A percentile compares a stretch with the other conserved stretches of the same genome.
These are phyloP conservation scores for Delitschia confertaspora DNA, from an alignment of 495 filamentous ascomycete species.

Conservation along the genomic window DNA sequence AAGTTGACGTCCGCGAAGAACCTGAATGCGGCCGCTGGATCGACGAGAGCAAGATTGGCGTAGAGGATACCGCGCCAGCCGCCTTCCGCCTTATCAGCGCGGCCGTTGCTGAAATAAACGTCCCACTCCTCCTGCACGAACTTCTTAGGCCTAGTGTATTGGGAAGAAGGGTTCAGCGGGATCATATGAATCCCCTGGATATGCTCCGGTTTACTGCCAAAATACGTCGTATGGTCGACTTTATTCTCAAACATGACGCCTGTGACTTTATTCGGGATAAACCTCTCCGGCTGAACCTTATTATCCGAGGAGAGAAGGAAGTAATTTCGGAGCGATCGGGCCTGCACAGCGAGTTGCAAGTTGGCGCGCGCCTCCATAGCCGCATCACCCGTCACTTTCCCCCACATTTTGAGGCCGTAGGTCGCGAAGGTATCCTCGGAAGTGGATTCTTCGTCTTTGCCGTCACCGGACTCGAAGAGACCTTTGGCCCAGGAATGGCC, in stretches of 20 bases:
- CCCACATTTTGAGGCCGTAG: slow-evolving; percentile 95
- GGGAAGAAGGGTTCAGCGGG: slow-evolving; percentile 64
- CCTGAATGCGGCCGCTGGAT: slow-evolving; percentile 58
- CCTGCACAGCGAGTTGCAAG: slow-evolving; percentile 69
- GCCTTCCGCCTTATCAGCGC: slow-evolving; percentile 51
- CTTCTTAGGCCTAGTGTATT: slow-evolving; percentile 53
- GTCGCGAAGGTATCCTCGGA: slow-evolving; percentile 78
- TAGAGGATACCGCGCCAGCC: slow-evolving; percentile 85
- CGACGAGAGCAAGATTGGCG: slow-evolving; percentile 69
- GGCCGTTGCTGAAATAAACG: slow-evolving; percentile 56
- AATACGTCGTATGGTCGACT: slow-evolving; percentile 90
- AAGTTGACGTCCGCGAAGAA: slow-evolving; percentile 67
- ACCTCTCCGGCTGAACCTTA: slow-evolving; percentile 63
- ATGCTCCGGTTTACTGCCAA: slow-evolving; percentile 70
- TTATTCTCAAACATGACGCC: slow-evolving; percentile 98
- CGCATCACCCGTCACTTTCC: slow-evolving; percentile 57
- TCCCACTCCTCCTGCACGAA: slow-evolving; percentile 87
- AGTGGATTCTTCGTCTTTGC: slow-evolving; percentile 86
- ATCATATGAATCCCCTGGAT: slow-evolving; percentile 97
- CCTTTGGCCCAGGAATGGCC: slow-evolving; percentile 96
- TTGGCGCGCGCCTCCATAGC: slow-evolving; percentile 84
- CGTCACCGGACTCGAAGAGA: slow-evolving; percentile 81
- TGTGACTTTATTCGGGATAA: slow-evolving; percentile 75
- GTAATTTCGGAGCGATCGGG: slow-evolving; percentile 63
- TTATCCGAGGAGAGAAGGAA: slow-evolving; percentile 69